Conservation (phyloP, 164 flowering plant genomes). For the Vitis rupestris region DNA sequence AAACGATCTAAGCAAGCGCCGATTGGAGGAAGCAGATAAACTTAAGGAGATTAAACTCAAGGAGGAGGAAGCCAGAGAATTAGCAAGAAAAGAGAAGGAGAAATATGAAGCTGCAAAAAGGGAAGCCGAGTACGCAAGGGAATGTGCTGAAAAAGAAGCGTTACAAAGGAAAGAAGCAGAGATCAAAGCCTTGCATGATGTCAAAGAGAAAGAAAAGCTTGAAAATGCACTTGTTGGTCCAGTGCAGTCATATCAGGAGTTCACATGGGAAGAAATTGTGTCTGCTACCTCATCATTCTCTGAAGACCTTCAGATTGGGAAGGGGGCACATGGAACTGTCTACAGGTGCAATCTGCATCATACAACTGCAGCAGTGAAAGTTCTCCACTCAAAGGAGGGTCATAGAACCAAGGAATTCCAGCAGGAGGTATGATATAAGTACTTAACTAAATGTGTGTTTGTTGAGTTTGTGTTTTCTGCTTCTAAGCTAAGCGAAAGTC, state of each 20-base stretch:
- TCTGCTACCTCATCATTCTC: constrained; percentile 77
- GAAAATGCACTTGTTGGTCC: constrained; percentile 40
- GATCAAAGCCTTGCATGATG: constrained; percentile 44
- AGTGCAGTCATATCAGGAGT: constrained; percentile 46
- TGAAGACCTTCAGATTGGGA: constrained; percentile 64
- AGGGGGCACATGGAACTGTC: constrained; percentile 79
- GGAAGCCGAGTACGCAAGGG: constrained; percentile 52
- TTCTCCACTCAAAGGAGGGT: constrained; percentile 58
- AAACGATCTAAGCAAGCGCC: constrained; percentile 44
- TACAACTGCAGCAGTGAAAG: constrained; percentile 74
- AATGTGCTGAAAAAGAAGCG: constrained; percentile 62
- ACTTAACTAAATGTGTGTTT: background rate
- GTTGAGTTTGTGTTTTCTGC: background rate
- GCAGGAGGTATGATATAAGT: constrained; percentile 61
- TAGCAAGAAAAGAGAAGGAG: constrained; percentile 56
- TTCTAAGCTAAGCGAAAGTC: background rate
- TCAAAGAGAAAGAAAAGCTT: constrained; percentile 61
- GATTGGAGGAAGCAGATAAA: constrained; percentile 50
- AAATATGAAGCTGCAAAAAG: constrained; percentile 51
- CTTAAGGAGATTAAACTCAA: constrained; percentile 47
- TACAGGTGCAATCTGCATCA: constrained; percentile 74
- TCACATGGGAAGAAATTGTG: constrained; percentile 78
- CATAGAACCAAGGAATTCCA: constrained; percentile 59
- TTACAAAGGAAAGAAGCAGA: constrained; percentile 59
- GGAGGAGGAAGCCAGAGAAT: constrained; percentile 56